Base-by-base conservation (phyloP, 2,329 filamentous ascomycete genomes). In the Aspergillus proliferans region DNA sequence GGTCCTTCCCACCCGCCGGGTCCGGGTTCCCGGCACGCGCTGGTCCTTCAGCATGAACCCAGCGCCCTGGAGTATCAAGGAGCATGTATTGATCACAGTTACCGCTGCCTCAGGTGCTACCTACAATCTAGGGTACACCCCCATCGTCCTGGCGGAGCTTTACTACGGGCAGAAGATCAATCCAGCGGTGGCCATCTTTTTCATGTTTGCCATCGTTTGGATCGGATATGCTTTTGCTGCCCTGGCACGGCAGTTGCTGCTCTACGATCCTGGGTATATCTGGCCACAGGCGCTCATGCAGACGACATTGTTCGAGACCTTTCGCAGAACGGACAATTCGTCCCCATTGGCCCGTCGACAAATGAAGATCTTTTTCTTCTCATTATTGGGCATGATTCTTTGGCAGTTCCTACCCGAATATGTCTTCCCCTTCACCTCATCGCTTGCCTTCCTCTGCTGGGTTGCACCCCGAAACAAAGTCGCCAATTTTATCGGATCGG, bases 401-500 rank as follows among this genome's bases (percentile, higher is more conserved):
- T 84, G 81, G 81, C 80, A 84, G 50, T 83, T 84, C 51, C 63
- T 84, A 0, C 81, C 81, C 0, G 80, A 84, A 58, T 84, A 75
- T 46, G 72, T 77, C 1, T 83, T 83, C 49, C 80, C 80, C 0
- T 78, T 84, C 60, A 69, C 81, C 1, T 78, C 75, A 6, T 83
- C 81, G 0, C 68, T 84, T 6, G 79, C 81, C 2, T 82, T 83
- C 45, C 70, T 84, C 4, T 84, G 81, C 65, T 84, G 81, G 81
- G 79, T 84, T 2, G 80, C 81, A 2, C 80, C 80, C 1, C 71
- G 71, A 14, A 83, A 82, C 54, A 62, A 72, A 2, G 71, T 76
- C 0, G 80, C 79, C 52, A 84, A 83, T 56, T 84, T 83, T 55
- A 66, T 84, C 15, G 80, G 81, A 1, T 75, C 76, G 4, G 81